Percentiles rank a stretch among this genome's conserved stretches.
Evolutionary conservation across 345 rosid species (phyloP).

Genomic region (Cochlearia excelsa): DNA sequence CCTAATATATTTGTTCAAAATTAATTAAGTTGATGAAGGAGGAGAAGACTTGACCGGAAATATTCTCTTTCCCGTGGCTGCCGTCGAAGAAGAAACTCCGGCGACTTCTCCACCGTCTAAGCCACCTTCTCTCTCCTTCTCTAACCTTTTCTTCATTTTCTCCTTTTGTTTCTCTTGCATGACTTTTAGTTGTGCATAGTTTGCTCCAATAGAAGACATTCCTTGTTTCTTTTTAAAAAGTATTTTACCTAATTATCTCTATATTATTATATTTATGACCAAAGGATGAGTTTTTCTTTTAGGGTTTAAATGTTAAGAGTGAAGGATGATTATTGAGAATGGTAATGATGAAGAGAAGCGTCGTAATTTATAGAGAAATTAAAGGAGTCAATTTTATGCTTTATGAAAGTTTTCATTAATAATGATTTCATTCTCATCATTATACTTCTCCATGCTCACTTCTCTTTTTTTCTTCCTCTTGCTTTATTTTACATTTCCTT

Average conservation of each 20-base stretch:
- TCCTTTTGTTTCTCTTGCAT: constrained; percentile 37
- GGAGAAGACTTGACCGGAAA: constrained; percentile 31
- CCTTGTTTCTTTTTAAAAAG: background rate
- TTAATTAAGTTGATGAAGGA: constrained; percentile 4
- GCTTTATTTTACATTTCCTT: background rate
- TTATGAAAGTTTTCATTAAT: constrained; percentile 15
- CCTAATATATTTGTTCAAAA: background rate
- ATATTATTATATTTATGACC: constrained; percentile 1
- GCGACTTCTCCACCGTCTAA: constrained; percentile 15
- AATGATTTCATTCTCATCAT: constrained; percentile 28
- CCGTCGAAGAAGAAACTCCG: constrained; percentile 20
- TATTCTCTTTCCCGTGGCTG: constrained; percentile 21
- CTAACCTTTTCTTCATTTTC: constrained; percentile 36
- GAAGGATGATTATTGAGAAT: constrained; percentile 20
- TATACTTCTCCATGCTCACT: constrained; percentile 28
- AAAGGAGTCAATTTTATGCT: constrained; percentile 4
- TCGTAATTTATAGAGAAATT: constrained; percentile 35
- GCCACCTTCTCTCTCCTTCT: constrained; percentile 24
- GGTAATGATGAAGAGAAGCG: constrained; percentile 33
- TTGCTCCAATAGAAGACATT: constrained; percentile 41
- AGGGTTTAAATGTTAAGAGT: background rate
- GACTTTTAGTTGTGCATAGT: constrained; percentile 33
- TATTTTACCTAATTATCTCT: background rate
- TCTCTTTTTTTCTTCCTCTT: constrained; percentile 4
- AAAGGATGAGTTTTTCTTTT: background rate